Evolutionary conservation across 495 filamentous ascomycete species (phyloP).

Genomic region (Cladorrhinum samala): DNA sequence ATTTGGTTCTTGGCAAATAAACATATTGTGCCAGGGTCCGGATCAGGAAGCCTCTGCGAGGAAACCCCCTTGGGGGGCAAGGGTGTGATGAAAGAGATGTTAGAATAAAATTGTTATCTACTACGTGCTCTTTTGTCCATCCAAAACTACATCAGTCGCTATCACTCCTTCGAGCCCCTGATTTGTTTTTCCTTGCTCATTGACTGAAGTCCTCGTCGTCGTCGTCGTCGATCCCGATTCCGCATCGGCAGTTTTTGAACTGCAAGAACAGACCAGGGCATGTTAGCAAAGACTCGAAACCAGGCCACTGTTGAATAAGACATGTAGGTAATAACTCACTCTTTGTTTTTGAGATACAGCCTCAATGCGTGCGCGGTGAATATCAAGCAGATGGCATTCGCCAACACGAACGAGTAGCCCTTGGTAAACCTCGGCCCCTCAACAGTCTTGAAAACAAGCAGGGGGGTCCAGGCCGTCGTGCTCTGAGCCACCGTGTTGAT

Average conservation of each 20-base stretch:
- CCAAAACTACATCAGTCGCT: too few species aligned
- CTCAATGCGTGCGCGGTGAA: conserved; percentile 30
- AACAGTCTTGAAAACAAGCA: conserved; percentile 34
- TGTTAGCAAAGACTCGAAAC: too few species aligned
- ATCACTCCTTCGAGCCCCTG: not conserved
- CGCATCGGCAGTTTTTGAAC: not conserved
- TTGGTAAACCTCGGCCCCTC: conserved; percentile 40
- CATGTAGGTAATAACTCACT: conserved; percentile 15
- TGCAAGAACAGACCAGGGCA: too few species aligned
- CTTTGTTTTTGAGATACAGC: conserved; percentile 20
- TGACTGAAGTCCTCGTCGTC: not conserved
- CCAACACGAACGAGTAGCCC: conserved; percentile 45
- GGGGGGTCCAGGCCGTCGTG: conserved; percentile 33
- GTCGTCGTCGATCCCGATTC: conserved; percentile 1
- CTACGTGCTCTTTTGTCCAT: too few species aligned
- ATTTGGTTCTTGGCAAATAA: too few species aligned
- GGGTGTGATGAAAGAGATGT: too few species aligned
- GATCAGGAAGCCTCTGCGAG: too few species aligned
- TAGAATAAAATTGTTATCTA: too few species aligned
- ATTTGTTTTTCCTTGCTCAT: not conserved
- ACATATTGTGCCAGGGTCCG: too few species aligned
- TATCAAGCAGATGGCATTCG: conserved; percentile 41
- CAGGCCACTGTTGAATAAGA: not conserved
- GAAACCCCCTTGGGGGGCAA: too few species aligned
- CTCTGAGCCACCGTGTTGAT: conserved; percentile 29